phyloP scores from a whole-genome alignment of 345 rosid species.

The Ailanthus altissimus region DNA sequence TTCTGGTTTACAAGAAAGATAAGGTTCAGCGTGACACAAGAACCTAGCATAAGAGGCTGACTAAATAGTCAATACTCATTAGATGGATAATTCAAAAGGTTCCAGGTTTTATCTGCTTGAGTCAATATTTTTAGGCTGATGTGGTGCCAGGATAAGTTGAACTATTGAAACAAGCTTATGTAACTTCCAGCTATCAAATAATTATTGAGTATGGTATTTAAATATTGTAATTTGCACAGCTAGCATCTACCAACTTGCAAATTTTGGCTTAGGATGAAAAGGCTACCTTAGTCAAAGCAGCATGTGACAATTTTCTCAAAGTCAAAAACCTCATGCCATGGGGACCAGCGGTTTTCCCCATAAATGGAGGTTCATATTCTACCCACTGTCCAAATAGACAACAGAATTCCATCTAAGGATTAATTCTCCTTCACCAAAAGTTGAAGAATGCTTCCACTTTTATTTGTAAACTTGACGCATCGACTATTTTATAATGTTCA shows the following conservation, averaged over 20 bases:
- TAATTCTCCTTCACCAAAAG: background rate
- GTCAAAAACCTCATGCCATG: slow-evolving; percentile 7
- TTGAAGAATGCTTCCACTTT: background rate
- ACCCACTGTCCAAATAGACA: background rate
- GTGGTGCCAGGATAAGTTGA: background rate
- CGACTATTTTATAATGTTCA: background rate
- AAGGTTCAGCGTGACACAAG: background rate
- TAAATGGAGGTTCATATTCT: background rate
- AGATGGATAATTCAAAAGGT: background rate
- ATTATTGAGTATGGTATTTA: background rate
- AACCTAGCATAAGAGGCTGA: background rate
- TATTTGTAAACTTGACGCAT: background rate
- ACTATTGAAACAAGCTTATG: background rate
- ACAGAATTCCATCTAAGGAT: background rate
- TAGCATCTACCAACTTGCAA: background rate
- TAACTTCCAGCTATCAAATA: background rate
- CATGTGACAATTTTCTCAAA: background rate
- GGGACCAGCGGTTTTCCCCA: background rate
- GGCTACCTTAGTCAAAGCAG: background rate
- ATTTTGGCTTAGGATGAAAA: too few relatives aligned
- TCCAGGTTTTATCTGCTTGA: background rate
- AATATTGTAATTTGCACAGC: background rate
- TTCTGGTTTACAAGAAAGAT: background rate
- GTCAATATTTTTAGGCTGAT: background rate
- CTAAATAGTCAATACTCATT: background rate